Evolutionary conservation across 176 grass and related monocot species (phyloP).

Genomic region (Rhipidocladum racemiflorum): DNA sequence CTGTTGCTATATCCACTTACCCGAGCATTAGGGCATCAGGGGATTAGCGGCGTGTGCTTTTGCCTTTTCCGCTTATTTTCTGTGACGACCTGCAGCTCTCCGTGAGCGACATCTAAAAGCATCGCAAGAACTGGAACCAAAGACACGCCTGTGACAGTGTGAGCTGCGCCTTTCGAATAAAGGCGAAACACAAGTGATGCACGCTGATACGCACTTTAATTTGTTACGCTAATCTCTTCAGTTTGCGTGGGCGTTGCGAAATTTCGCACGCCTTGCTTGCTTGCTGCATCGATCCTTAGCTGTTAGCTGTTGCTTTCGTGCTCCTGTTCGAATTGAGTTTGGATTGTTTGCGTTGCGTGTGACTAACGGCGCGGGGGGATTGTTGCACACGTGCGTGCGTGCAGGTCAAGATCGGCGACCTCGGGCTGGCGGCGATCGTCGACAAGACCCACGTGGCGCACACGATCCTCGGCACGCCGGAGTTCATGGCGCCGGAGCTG

Average conservation of each 20-base stretch:
- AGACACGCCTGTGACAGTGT: not conserved
- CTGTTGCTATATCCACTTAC: conserved; percentile 1
- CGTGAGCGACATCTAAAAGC: conserved; percentile 2
- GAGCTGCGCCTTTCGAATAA: conserved; percentile 40
- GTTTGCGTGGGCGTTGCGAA: not conserved
- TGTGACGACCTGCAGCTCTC: conserved; percentile 32
- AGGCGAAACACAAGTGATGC: conserved; percentile 37
- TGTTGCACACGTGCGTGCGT: not conserved
- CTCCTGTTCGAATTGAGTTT: not conserved
- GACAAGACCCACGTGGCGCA: conserved; percentile 75
- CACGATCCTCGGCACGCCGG: conserved; percentile 86
- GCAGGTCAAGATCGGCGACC: conserved; percentile 95
- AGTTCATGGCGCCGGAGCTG: conserved; percentile 99
- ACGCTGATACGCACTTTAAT: conserved; percentile 32
- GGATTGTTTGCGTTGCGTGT: not conserved
- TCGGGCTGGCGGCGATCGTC: conserved; percentile 89
- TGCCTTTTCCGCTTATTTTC: conserved; percentile 36
- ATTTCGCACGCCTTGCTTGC: conserved; percentile 36
- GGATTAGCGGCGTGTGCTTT: conserved; percentile 22
- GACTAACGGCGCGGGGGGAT: not conserved
- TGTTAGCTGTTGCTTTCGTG: conserved; percentile 29
- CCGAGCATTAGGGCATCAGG: conserved; percentile 30
- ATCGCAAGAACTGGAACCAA: conserved; percentile 16
- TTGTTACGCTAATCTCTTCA: not conserved
- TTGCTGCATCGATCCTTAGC: not conserved